Percentiles rank a stretch among this genome's conserved stretches.
phyloP scores from a whole-genome alignment of 2,329 filamentous ascomycete genomes.

The Trichophyton equinum region DNA sequence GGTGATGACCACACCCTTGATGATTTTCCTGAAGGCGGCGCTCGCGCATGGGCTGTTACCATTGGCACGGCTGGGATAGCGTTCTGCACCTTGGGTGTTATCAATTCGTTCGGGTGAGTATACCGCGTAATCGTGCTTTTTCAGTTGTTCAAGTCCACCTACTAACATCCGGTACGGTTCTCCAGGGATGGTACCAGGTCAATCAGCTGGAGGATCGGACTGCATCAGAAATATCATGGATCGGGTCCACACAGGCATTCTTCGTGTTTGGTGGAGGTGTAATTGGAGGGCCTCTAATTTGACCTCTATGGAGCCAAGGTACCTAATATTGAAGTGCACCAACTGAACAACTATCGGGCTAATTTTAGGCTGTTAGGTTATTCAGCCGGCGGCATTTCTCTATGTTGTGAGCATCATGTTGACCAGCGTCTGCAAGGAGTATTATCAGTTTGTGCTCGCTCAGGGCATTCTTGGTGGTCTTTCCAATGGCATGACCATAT shows the following conservation, averaged over 20 bases:
- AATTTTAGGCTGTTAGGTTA: no score
- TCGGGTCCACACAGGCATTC: conserved; percentile 23
- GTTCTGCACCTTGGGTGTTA: conserved; percentile 7
- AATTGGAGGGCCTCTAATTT: conserved; percentile 19
- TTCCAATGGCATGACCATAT: conserved; percentile 20
- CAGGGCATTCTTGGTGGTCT: conserved; percentile 26
- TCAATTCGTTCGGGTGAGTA: conserved; percentile 10
- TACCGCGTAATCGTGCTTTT: neutral
- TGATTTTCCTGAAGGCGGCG: conserved; percentile 8
- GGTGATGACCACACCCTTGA: conserved; percentile 3
- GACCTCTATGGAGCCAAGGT: conserved; percentile 24
- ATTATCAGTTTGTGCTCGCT: conserved; percentile 30
- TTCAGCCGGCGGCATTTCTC: no score
- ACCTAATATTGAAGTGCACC: conserved; percentile 3
- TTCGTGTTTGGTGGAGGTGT: conserved; percentile 22
- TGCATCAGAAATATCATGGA: conserved; percentile 24
- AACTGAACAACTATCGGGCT: no score
- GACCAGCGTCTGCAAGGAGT: conserved; percentile 11
- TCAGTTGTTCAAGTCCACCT: neutral
- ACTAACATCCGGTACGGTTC: neutral
- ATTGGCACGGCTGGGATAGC: conserved; percentile 5
- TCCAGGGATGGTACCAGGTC: no score
- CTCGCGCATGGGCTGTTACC: conserved; percentile 7
- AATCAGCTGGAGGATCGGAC: no score
- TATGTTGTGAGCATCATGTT: no score